Evolutionary conservation across 1,284 basidiomycete genomes (phyloP).

Genomic region (Mycosarcoma maydis): DNA sequence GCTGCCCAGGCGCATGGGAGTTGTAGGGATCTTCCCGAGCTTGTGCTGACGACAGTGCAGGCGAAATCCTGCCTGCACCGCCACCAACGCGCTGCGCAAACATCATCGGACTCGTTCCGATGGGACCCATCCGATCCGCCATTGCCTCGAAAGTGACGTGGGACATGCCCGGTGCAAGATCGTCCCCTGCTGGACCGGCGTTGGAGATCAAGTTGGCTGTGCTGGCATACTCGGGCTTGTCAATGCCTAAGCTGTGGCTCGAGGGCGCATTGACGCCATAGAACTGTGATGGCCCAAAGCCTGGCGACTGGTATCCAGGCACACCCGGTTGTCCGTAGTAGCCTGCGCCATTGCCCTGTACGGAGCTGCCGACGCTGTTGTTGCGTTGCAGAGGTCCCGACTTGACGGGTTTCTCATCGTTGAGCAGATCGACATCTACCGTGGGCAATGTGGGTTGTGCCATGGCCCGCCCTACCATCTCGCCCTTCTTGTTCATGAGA

Average conservation of each 20-base stretch:
- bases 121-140: slow-evolving; percentile 52
- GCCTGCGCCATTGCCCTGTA: slow-evolving; percentile 22
- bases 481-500: slow-evolving; percentile 91
- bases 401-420: slow-evolving; percentile 70
- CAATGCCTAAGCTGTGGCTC: slow-evolving; percentile 23
- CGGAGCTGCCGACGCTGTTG: slow-evolving; percentile 41
- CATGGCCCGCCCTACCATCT: slow-evolving; percentile 80
- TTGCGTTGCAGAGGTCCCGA: slow-evolving; percentile 25
- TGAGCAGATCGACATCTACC: slow-evolving; percentile 82
- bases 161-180: slow-evolving; percentile 21
- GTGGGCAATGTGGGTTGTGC: slow-evolving; percentile 97
- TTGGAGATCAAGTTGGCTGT: slow-evolving; percentile 51
- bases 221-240: slow-evolving; percentile 46
- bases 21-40: slow-evolving; percentile 9
- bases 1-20: slow-evolving; percentile 7
- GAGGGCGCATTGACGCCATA: slow-evolving; percentile 37
- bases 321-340: slow-evolving; percentile 22
- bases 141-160: slow-evolving; percentile 27
- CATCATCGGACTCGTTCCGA: slow-evolving; percentile 54
- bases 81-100: slow-evolving; percentile 46
- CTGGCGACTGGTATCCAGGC: slow-evolving; percentile 24
- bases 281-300: slow-evolving; percentile 30
- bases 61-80: slow-evolving; percentile 12
- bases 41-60: slow-evolving; percentile 8
- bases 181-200: slow-evolving; percentile 44